Evolutionary conservation across 768 basidiomycete genomes (phyloP), one percentile per base, ranked within the genome.

Genomic region (Leucocoprinus sp.): DNA sequence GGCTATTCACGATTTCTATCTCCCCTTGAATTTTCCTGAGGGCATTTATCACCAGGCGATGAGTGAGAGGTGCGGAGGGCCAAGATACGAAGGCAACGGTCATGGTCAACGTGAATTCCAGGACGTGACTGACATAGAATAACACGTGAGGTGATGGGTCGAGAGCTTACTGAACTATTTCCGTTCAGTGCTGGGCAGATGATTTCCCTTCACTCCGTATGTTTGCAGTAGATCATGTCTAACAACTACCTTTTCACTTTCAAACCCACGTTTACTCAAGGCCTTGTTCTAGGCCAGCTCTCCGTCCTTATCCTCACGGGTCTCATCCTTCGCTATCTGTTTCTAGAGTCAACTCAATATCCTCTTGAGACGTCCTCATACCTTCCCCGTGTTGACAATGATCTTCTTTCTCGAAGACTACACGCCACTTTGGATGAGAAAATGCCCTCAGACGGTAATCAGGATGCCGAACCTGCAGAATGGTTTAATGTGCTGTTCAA

Each of bases 211-310:
- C 31, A 12, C 31, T 14, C 9, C 43, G 19, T 18, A 45, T 45
- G 43, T n/a, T 35, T 36, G 24, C 39, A 51, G 58, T 62, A 50
- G 38, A 45, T 48, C 24, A 74, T 75, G 78, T 67, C 68, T 40
- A 61, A 60, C 54, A 78, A 74, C 58, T 82, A 81, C 64, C 60
- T 88, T 38, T 75, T 87, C 54, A 80, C 82, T 27, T 69, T 89
- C 34, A 80, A 85, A 54, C 88, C 85, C 17, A 93, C 90, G 1
- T 99, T 99, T 65, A 96, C 93, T 0, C 93, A 97, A 60, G 95
- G 95, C 12, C 76, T 99, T 27, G 69, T 99, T 29, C 65, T 97
- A 35, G 95, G 95, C 46, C 95, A 98, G 62, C 71, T 90, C 17
- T 93, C 92, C 19, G 83, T 99, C 55, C 69, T 91, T 35, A 56